phyloP scores from a whole-genome alignment of 768 basidiomycete species.

The Russula vinacea region DNA sequence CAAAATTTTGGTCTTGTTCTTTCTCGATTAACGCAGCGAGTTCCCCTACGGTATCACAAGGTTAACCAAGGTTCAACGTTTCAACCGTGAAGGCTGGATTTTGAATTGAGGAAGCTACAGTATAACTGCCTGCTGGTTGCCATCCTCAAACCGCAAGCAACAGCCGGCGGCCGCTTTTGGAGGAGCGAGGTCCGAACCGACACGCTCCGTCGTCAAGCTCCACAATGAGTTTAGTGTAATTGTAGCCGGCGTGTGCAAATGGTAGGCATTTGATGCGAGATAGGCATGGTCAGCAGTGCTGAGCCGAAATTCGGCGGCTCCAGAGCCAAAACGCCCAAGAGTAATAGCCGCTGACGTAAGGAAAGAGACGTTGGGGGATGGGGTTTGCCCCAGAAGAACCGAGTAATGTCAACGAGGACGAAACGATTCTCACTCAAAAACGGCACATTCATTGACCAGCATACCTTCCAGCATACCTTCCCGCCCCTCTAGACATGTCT shows the following conservation, averaged over 20 bases:
- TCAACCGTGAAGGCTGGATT: background rate
- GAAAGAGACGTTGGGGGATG: conserved; percentile 24
- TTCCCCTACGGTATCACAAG: background rate
- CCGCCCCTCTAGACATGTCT: conserved; percentile 32
- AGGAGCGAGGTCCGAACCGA: too few relatives aligned
- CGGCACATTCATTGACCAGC: conserved; percentile 9
- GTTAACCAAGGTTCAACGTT: too few relatives aligned
- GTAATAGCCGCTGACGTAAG: conserved; percentile 23
- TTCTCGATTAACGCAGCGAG: background rate
- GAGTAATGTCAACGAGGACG: conserved; percentile 19
- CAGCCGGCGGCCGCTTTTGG: too few relatives aligned
- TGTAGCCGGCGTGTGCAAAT: background rate
- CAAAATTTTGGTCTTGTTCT: background rate
- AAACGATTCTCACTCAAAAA: conserved; percentile 9
- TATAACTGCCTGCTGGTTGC: too few relatives aligned
- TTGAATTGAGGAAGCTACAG: background rate
- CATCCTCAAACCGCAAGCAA: too few relatives aligned
- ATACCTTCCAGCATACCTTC: too few relatives aligned
- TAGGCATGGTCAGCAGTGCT: too few relatives aligned
- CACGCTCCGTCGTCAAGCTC: too few relatives aligned
- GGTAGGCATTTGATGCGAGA: background rate
- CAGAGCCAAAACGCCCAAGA: background rate
- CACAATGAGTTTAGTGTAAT: background rate
- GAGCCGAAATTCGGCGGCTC: background rate
- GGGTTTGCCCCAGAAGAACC: conserved; percentile 30